Evolutionary conservation across 306 rosid species (phyloP), one percentile per base, ranked within the genome.

Genomic region (Acacia acuminata): DNA sequence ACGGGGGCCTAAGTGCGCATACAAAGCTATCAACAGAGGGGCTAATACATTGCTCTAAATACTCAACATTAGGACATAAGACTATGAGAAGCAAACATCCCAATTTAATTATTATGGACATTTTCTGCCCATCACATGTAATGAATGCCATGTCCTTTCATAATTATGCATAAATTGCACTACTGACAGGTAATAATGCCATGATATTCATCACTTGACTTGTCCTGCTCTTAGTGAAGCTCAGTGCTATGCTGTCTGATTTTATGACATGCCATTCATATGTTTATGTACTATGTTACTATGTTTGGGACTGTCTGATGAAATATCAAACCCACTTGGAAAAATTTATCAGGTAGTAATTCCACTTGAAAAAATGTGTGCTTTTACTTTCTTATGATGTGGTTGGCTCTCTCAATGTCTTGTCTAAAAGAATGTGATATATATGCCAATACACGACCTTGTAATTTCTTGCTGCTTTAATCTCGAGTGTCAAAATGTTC

Each of bases 331-430:
- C 36, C 55, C 19, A 30, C 75, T 22, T 10, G 79, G 16, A 73
- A 36, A 36, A n/a, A 20, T 66, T 40, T 45, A 27, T 56, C 51
- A 14, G 20, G n/a, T 36, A 45, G 63, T 48, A 55, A 30, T n/a
- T 77, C 55, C 17, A 64, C 53, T 68, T 85, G 19, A 68, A 68
- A 45, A 25, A 27, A 55, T 67, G 47, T 47, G 47, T 70, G 15
- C 25, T 27, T 72, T 8, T 72, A 71, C 53, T 56, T 73, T 85
- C 36, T 12, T 58, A 61, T 61, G 30, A 74, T 34, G 75, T 36
- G 1, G 63, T 45, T 55, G 56, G 25, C 16, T 76, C 17, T 45
- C 34, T 56, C 16, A 84, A 81, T 64, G 32, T 43, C 13, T 24
- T 77, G 72, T n/a, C 66, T 38, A 38, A 76, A 25, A 58, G 36